Evolutionary conservation across 2,329 filamentous ascomycete genomes (phyloP).

Genomic region (Massarina eburnea): DNA sequence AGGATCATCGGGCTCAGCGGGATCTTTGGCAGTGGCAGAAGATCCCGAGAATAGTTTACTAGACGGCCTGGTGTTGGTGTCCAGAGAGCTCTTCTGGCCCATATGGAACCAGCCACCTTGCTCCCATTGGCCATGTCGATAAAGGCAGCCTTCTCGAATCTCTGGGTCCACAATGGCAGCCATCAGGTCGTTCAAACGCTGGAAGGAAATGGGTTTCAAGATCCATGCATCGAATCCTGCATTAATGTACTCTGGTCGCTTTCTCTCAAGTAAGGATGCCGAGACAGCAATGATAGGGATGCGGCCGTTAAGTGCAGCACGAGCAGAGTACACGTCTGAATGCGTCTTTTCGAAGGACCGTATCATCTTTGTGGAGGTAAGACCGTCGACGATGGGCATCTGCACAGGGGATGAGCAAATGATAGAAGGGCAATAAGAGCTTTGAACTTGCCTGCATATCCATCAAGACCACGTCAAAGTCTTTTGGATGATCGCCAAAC

Average conservation of each 20-base stretch:
- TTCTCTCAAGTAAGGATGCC: slow-evolving; percentile 73
- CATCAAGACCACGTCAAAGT: slow-evolving; percentile 83
- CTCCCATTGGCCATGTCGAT: slow-evolving; percentile 75
- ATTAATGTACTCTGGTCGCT: slow-evolving; percentile 69
- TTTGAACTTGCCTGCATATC: slow-evolving; percentile 75
- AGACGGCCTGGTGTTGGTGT: slow-evolving; percentile 42
- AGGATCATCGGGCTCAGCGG: not conserved
- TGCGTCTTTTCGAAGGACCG: slow-evolving; percentile 66
- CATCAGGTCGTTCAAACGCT: slow-evolving; percentile 69
- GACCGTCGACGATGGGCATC: slow-evolving; percentile 92
- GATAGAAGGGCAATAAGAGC: not conserved
- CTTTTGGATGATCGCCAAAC: slow-evolving; percentile 63
- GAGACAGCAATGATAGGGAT: slow-evolving; percentile 86
- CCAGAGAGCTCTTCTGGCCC: slow-evolving; percentile 40
- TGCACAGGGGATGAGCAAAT: slow-evolving; percentile 39
- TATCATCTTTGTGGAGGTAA: slow-evolving; percentile 81
- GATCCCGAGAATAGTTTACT: slow-evolving; percentile 6
- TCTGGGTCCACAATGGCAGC: slow-evolving; percentile 66
- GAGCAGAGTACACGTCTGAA: slow-evolving; percentile 57
- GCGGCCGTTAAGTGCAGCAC: slow-evolving; percentile 63
- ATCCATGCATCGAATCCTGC: slow-evolving; percentile 91
- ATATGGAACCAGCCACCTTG: slow-evolving; percentile 78
- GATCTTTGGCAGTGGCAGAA: not conserved
- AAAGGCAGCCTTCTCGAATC: slow-evolving; percentile 64
- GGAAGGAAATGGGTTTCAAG: slow-evolving; percentile 83